Conservation (phyloP, 2,329 filamentous ascomycete genomes). For the Monosporascus ibericus region DNA sequence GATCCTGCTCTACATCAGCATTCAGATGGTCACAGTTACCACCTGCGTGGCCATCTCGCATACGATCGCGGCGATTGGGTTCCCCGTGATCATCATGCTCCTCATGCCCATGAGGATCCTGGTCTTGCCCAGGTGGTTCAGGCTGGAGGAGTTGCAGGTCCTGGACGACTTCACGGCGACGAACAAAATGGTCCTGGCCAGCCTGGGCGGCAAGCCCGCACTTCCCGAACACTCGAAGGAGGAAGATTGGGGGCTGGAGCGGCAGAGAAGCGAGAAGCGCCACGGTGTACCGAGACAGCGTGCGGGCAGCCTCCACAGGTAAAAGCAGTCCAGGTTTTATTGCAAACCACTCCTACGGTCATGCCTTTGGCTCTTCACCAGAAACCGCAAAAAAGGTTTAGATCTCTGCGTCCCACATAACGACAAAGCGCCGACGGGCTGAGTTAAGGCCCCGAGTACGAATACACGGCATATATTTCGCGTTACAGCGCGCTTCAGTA, state of each 20-base stretch:
- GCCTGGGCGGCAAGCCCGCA: conserved; percentile 3
- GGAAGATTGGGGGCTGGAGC: conserved; percentile 3
- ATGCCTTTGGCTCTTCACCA: no score
- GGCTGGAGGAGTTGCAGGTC: conserved; percentile 37
- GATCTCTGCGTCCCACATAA: no score
- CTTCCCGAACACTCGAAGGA: neutral
- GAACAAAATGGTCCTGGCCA: conserved; percentile 2
- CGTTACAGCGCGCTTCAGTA: no score
- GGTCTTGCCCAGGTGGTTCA: conserved; percentile 45
- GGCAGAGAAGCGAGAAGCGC: neutral
- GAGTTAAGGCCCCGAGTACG: no score
- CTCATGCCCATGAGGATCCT: conserved; percentile 49
- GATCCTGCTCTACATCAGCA: conserved; percentile 42
- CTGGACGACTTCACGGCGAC: conserved; percentile 32
- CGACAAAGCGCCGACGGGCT: no score
- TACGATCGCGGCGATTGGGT: conserved; percentile 53
- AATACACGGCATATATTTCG: no score
- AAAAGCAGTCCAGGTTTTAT: no score
- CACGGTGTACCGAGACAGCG: neutral
- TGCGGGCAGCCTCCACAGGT: neutral
- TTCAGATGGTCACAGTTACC: conserved; percentile 45
- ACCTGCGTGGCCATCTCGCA: conserved; percentile 53
- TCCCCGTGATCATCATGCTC: conserved; percentile 50
- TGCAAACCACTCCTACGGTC: no score
- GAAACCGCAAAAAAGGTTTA: no score